These are phyloP conservation scores for Thuidium tamariscinum DNA, from an alignment of 225 moss, liverwort and hornwort species.

Conservation along the genomic window DNA sequence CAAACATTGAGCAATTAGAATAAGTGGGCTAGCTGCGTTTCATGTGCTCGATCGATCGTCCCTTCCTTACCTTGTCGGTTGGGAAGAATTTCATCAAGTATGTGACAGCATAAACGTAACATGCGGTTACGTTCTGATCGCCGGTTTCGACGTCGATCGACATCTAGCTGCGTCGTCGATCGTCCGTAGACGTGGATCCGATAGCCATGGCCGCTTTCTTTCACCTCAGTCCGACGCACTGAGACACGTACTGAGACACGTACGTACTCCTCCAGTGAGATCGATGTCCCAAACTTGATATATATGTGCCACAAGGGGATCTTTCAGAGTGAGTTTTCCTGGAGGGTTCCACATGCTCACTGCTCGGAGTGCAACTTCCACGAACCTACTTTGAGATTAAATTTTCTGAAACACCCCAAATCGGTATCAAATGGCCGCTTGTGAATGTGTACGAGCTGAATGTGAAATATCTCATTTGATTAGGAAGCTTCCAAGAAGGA, in stretches of 20 bases:
- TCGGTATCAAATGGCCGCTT: background rate
- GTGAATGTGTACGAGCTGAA: background rate
- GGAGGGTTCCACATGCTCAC: background rate
- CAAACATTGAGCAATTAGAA: too few species aligned
- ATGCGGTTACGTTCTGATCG: background rate
- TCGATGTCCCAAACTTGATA: background rate
- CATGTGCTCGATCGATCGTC: background rate
- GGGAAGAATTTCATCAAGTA: background rate
- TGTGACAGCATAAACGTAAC: background rate
- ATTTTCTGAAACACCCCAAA: too few species aligned
- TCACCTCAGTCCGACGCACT: background rate
- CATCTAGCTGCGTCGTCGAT: background rate
- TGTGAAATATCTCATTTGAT: background rate
- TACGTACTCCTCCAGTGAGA: background rate
- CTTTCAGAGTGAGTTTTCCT: background rate
- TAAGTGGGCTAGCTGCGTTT: too few species aligned
- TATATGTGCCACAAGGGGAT: background rate
- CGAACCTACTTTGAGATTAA: background rate
- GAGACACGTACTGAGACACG: background rate
- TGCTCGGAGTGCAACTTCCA: background rate
- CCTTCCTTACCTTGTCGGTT: background rate
- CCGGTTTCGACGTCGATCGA: background rate
- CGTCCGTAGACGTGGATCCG: background rate
- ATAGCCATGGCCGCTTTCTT: background rate
- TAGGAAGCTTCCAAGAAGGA: background rate